A percentile compares a stretch with the other conserved stretches of the same genome.
These are phyloP conservation scores for Termitomyces sp. DNA, from an alignment of 1,284 basidiomycete species.

Conservation along the genomic window DNA sequence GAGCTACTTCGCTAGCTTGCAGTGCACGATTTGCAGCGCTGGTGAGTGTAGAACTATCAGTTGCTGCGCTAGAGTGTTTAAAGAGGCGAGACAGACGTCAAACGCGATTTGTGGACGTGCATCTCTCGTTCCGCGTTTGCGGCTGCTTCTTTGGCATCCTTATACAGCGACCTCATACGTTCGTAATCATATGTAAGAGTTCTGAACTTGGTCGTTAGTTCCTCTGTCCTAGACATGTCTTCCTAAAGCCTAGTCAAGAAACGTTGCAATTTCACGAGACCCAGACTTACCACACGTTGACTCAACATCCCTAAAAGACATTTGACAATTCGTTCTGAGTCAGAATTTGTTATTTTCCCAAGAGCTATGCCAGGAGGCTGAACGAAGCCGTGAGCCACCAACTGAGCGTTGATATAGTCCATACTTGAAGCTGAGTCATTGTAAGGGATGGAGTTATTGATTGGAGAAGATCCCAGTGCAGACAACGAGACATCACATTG, in stretches of 20 bases:
- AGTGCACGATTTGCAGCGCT: constrained; percentile 53
- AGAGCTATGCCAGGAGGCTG: constrained; percentile 58
- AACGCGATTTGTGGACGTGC: constrained; percentile 64
- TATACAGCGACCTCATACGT: constrained; percentile 62
- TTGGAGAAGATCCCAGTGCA: constrained; percentile 35
- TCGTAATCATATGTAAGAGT: constrained; percentile 84
- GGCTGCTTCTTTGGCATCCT: constrained; percentile 48
- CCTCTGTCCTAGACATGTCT: constrained; percentile 78
- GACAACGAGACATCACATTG: constrained; percentile 42
- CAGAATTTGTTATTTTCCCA: constrained; percentile 51
- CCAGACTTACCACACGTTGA: constrained; percentile 66
- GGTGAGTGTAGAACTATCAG: neutral
- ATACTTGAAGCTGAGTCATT: constrained; percentile 47
- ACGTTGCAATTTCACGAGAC: neutral
- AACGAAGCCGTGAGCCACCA: constrained; percentile 76
- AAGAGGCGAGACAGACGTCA: constrained; percentile 45
- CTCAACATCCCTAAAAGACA: constrained; percentile 77
- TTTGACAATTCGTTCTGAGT: constrained; percentile 65
- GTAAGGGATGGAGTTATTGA: constrained; percentile 37
- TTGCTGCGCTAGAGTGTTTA: neutral
- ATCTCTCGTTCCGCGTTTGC: constrained; percentile 71
- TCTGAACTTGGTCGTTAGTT: constrained; percentile 67
- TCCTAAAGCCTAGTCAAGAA: constrained; percentile 40
- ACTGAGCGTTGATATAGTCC: constrained; percentile 72
- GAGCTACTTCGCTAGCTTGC: constrained; percentile 54